Base-by-base conservation (phyloP, 2,329 filamentous ascomycete species). In the Pseudogymnoascus sp. region DNA sequence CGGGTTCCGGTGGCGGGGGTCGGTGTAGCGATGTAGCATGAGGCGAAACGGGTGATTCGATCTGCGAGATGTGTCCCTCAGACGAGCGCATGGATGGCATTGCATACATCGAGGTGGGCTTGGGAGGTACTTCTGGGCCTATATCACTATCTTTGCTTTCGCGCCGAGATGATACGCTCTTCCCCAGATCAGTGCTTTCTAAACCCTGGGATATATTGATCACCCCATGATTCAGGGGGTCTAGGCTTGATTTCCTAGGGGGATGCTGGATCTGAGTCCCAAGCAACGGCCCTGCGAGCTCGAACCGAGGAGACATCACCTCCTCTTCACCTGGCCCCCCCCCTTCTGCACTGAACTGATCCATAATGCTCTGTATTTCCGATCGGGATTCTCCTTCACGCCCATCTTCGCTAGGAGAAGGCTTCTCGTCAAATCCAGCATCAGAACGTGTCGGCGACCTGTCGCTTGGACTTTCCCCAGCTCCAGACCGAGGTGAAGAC, bases 351-450 rank as follows among this genome's bases (percentile, higher is more conserved):
- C 89, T 88, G 71, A 98, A 98, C 76, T 98, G 95, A 67, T 92
- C 91, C 91, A 99, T 98, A 74, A 99, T 98, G 73, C 85, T 96
- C 77, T 97, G 91, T 66, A 99, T 97, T 78, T 99, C 95, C 5
- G 89, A 88, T 65, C 86, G 85, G 1, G 90, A 91, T 62, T 85
- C 86, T 61, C 84, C 84, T 60, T 92, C 87, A 21, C 85, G 83
- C 63, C 85, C 83, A 71, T 86, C 85, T 71, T 87, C 86, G 69
- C 81, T 87, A 37, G 79, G 69, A 63, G 81, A 81, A 65, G 77
- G 77, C 69, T 80, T 83, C 61, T 86, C 85, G 62, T 88, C 85
- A 67, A 83, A 82, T 6, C 77, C 81, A 31, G 78, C 78, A 69
- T 84, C 81, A 31, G 83, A 84, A 65, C 80, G 77, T 1, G 82